These are phyloP conservation scores for Coemansia sp. DNA, from an alignment of 192 early-diverging fungal species.

Conservation along the genomic window DNA sequence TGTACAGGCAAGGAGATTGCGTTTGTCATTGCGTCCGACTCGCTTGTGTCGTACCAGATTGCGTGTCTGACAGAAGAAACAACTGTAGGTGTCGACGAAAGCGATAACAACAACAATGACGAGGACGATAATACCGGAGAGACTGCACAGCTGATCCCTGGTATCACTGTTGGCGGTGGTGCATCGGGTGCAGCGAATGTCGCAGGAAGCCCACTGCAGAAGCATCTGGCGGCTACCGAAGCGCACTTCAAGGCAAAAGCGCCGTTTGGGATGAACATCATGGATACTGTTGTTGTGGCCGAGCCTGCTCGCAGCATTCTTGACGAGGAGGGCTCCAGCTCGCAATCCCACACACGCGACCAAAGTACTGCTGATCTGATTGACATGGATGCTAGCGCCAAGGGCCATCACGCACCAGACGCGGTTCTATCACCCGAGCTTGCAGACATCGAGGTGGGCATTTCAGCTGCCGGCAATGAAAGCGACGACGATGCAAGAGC, in stretches of 20 bases:
- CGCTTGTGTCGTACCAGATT: conserved; percentile 47
- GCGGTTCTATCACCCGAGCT: conserved; percentile 34
- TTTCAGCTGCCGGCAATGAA: conserved; percentile 5
- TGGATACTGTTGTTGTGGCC: conserved; percentile 48
- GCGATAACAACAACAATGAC: neutral
- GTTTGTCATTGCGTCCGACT: conserved; percentile 58
- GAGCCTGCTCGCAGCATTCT: conserved; percentile 19
- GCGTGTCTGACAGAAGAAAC: conserved; percentile 39
- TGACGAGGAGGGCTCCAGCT: conserved; percentile 8
- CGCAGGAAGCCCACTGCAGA: conserved; percentile 37
- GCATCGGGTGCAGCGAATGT: conserved; percentile 2
- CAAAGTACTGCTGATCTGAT: neutral
- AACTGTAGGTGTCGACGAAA: conserved; percentile 10
- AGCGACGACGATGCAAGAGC: conserved; percentile 15
- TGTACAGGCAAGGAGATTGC: conserved; percentile 63
- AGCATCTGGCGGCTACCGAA: conserved; percentile 25
- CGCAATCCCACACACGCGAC: neutral
- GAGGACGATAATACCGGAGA: conserved; percentile 8
- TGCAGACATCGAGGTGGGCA: conserved; percentile 34
- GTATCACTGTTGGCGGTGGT: neutral
- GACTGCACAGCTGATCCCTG: conserved; percentile 32
- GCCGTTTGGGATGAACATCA: conserved; percentile 52
- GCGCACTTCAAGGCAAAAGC: conserved; percentile 28
- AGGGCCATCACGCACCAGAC: neutral
- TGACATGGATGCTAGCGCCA: neutral